Conservation (phyloP, 208 protist species). For the Naegleria lovaniensis region DNA sequence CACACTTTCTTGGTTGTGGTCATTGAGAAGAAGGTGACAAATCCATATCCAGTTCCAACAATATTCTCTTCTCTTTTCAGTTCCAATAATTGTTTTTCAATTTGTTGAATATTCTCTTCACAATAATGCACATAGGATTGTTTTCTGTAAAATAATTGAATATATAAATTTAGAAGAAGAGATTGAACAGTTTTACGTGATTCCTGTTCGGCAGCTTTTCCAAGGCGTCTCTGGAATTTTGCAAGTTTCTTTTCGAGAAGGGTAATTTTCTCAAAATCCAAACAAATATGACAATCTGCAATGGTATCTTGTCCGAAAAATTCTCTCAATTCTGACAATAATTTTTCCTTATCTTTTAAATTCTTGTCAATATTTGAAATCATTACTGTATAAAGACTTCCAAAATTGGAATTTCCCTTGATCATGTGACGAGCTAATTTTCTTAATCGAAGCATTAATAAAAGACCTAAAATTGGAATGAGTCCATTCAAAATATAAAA, state of each 20-base stretch:
- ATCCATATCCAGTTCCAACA: not conserved
- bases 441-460: not conserved
- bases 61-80: not conserved
- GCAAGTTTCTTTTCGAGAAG: not conserved
- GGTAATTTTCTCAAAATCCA: not conserved
- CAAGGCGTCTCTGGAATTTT: not conserved
- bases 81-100: not conserved
- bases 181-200: not conserved
- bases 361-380: not conserved
- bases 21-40: not conserved
- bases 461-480: not conserved
- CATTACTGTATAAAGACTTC: not conserved
- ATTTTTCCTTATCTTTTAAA: not conserved
- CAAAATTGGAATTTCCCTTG: not conserved
- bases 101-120: not conserved
- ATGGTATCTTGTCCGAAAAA: not conserved
- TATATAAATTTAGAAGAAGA: not conserved
- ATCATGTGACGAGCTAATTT: not conserved
- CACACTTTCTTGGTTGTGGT: not conserved
- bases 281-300: conserved; percentile 12
- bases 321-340: not conserved
- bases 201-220: not conserved
- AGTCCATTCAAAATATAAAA: not conserved
- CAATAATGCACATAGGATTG: not conserved
- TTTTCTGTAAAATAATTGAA: not conserved